These are phyloP conservation scores for Pichia ethanolica DNA, from an alignment of 805 yeast genomes.

Conservation along the genomic window DNA sequence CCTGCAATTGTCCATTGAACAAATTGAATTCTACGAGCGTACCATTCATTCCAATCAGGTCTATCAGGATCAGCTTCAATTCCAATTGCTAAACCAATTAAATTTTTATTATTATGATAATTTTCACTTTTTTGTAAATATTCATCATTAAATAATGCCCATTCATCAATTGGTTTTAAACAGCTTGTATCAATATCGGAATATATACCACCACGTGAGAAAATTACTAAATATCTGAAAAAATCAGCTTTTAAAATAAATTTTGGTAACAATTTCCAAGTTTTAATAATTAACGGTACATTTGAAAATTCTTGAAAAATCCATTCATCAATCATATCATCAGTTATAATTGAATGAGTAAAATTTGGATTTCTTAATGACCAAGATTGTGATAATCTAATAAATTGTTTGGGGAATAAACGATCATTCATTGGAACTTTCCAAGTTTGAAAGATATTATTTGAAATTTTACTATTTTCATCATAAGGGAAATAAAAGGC, in stretches of 20 bases:
- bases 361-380: constrained; percentile 49
- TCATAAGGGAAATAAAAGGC: constrained; percentile 73
- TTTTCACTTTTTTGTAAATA: not conserved
- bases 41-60: constrained; percentile 90
- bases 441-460: constrained; percentile 93
- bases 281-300: constrained; percentile 71
- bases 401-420: constrained; percentile 48
- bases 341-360: constrained; percentile 69
- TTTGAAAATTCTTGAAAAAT: constrained; percentile 50
- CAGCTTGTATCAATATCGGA: constrained; percentile 83
- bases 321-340: constrained; percentile 47
- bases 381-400: constrained; percentile 57
- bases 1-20: constrained; percentile 96
- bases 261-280: constrained; percentile 72
- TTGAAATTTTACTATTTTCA: constrained; percentile 55
- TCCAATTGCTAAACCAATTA: constrained; percentile 69
- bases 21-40: constrained; percentile 86
- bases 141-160: constrained; percentile 54
- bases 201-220: constrained; percentile 89
- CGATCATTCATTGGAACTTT: constrained; percentile 55
- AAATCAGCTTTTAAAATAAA: constrained; percentile 87
- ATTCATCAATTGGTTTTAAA: constrained; percentile 60
- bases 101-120: too few species aligned
- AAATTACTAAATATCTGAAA: constrained; percentile 78
- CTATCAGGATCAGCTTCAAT: constrained; percentile 97